phyloP scores from a whole-genome alignment of 2,329 filamentous ascomycete genomes.

The Botrytis deweyae region DNA sequence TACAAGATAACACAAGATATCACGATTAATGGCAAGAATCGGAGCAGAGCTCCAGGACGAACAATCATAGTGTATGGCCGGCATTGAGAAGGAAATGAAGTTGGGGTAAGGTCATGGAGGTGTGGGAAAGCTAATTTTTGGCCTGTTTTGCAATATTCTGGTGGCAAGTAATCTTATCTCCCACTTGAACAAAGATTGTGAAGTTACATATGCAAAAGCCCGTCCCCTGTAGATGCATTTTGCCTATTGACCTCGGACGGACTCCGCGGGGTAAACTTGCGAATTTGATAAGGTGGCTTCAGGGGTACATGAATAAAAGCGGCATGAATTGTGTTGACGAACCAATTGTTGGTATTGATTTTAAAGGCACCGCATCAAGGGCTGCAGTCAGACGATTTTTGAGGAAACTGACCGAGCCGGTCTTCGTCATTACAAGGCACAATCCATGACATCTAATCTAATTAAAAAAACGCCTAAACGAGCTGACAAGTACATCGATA shows the following conservation, averaged over 20 bases:
- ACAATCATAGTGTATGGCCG: conserved; percentile 6
- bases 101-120: conserved; percentile 1
- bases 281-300: conserved; percentile 1
- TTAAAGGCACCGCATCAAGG: not conserved
- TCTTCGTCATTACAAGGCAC: not conserved
- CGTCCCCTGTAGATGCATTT: conserved; percentile 11
- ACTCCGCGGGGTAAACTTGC: not conserved
- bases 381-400: not conserved
- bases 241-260: not conserved
- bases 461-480: not conserved
- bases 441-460: conserved; percentile 12
- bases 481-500: not conserved
- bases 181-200: not conserved
- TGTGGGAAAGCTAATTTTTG: not conserved
- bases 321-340: not conserved
- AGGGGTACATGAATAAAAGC: conserved; percentile 8
- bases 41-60: conserved; percentile 11
- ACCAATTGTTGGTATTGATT: not conserved
- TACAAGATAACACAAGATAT: conserved; percentile 10
- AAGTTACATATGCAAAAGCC: not conserved
- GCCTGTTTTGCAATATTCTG: not conserved
- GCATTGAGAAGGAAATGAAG: conserved; percentile 12
- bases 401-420: not conserved
- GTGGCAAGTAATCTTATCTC: not conserved
- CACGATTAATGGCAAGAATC: conserved; percentile 5